These are phyloP conservation scores for Malus hybrid DNA, from an alignment of 331 rosid genomes.

Conservation along the genomic window DNA sequence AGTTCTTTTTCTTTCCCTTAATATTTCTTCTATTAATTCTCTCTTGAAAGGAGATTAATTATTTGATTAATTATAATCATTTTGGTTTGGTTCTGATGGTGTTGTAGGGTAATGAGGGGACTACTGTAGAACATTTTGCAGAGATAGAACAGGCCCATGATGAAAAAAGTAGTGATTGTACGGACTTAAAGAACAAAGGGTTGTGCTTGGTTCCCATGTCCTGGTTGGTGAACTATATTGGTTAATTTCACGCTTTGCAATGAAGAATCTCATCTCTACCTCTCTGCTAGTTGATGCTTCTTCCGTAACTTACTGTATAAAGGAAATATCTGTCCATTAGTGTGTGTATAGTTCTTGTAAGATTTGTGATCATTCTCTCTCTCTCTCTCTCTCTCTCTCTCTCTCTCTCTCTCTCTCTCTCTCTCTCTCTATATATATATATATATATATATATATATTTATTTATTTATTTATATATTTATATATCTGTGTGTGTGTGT, in stretches of 20 bases:
- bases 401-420: too few species aligned
- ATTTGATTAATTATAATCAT: not conserved
- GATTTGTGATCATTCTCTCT: not conserved
- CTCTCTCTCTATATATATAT: too few species aligned
- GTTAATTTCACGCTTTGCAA: conserved; percentile 23
- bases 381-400: not conserved
- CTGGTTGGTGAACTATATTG: conserved; percentile 55
- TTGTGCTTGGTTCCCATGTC: conserved; percentile 77
- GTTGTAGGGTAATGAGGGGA: conserved; percentile 37
- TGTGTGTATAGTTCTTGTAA: not conserved
- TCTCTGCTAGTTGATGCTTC: not conserved
- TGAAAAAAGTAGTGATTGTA: conserved; percentile 15
- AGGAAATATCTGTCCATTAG: not conserved
- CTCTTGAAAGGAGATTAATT: not conserved
- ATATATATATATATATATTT: too few species aligned
- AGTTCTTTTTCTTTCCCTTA: not conserved
- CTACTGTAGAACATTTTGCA: conserved; percentile 18
- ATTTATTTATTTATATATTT: too few species aligned
- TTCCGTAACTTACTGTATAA: not conserved
- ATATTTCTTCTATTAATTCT: not conserved
- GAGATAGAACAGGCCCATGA: conserved; percentile 32
- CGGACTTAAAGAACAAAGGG: conserved; percentile 63
- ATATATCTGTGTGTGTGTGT: not conserved
- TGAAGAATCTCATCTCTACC: not conserved
- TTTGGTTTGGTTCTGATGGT: not conserved